Evolutionary conservation across 108 stramenopile species (phyloP), one percentile per base, ranked within the genome.

Genomic region (Mayamaea pseudoterrestris): DNA sequence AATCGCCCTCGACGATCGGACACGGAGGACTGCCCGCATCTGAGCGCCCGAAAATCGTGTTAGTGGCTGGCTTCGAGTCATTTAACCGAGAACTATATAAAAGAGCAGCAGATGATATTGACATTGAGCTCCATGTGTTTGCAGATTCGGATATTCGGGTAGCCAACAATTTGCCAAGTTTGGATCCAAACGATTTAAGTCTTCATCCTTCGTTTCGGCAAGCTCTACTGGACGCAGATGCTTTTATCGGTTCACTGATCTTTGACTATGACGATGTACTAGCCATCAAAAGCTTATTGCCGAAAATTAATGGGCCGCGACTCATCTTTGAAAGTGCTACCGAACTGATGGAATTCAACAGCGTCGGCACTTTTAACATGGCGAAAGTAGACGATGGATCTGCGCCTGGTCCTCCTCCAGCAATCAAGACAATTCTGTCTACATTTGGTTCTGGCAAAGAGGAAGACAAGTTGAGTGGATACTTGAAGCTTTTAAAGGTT

Each of bases 51-150:
- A 82, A 73, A 24, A 65, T 90, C 11, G 82, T 90, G 2, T 63
- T 90, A 9, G 75, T 86, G 12, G 82, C 89, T 2, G 89, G 89
- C n/a, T 90, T 90, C 47, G 89, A 90, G 65, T 80, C 82, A 6
- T 90, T 90, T 73, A 90, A 90, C 50, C 53, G 79, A 16, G 66
- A 78, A 29, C 65, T 86, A 27, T 90, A 90, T 50, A 39, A 60
- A 17, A 50, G 73, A 30, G 88, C 82, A 21, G 74, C 58, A 14
- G 40, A 35, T 29, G 42, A 39, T 24, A 41, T 55, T 5, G n/a
- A 58, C 34, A 36, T 65, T 14, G 18, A 68, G 1, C 24, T 74
- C 21, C 37, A 56, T 44, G 87, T 84, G 7, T 74, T 68, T 59
- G 66, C 78, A 13, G 79, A 83, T 31, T 61, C 66, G 9, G 84